Percentiles rank a stretch among this genome's conserved stretches.
Conservation (phyloP, 805 yeast species). For the Candida schatavii region DNA sequence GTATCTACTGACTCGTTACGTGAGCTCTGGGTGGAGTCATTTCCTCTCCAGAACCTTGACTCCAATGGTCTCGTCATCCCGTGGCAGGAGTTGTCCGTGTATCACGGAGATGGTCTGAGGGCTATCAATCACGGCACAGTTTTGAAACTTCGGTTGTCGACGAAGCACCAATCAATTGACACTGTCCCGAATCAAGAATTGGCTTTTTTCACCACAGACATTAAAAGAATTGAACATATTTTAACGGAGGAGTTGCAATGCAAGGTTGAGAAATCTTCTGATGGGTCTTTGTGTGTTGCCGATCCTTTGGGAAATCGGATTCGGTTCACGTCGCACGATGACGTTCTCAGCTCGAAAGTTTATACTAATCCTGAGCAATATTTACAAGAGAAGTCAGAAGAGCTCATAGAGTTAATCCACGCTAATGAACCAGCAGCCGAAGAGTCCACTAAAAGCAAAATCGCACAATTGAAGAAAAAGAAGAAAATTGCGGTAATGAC, state of each 20-base stretch:
- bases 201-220: conserved; percentile 31
- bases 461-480: conserved; percentile 15
- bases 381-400: conserved; percentile 21
- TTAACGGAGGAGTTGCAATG: conserved; percentile 11
- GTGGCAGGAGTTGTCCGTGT: conserved; percentile 39
- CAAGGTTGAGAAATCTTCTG: neutral
- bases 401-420: conserved; percentile 14
- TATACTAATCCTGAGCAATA: conserved; percentile 26
- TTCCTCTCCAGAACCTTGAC: conserved; percentile 47
- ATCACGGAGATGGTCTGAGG: conserved; percentile 35
- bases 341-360: conserved; percentile 16
- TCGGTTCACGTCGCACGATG: conserved; percentile 21
- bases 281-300: conserved; percentile 7
- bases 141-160: conserved; percentile 34
- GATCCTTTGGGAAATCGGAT: conserved; percentile 39
- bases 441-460: conserved; percentile 1
- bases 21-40: conserved; percentile 73
- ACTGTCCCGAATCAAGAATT: conserved; percentile 14
- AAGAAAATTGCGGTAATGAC: conserved; percentile 73
- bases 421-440: neutral
- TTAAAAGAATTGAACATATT: conserved; percentile 18
- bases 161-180: conserved; percentile 7
- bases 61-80: conserved; percentile 33
- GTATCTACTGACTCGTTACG: conserved; percentile 62
- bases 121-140: conserved; percentile 26